phyloP scores from a whole-genome alignment of 371 early-diverging fungal genomes.

The Mucor circinelloides region DNA sequence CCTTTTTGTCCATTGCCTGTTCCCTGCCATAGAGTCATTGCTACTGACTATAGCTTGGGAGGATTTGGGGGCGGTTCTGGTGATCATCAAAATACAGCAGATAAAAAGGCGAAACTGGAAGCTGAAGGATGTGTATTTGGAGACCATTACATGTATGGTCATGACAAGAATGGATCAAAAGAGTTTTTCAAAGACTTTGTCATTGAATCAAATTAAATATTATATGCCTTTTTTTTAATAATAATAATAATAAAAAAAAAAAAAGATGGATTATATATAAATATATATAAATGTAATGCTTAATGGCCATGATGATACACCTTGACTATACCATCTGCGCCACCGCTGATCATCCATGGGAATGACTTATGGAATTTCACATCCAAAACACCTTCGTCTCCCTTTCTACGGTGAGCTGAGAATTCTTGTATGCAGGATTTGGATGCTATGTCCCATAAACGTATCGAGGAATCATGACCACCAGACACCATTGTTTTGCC shows the following conservation, averaged over 20 bases:
- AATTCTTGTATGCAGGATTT: slow-evolving; percentile 78
- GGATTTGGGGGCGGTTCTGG: slow-evolving; percentile 76
- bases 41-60: slow-evolving; percentile 67
- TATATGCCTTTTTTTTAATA: neutral
- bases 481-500: slow-evolving; percentile 76
- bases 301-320: slow-evolving; percentile 53
- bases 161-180: slow-evolving; percentile 35
- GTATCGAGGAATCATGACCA: slow-evolving; percentile 84
- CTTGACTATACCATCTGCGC: slow-evolving; percentile 77
- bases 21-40: slow-evolving; percentile 83
- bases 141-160: slow-evolving; percentile 56
- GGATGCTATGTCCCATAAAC: slow-evolving; percentile 80
- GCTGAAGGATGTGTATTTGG: slow-evolving; percentile 72
- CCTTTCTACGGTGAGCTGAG: slow-evolving; percentile 74
- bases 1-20: slow-evolving; percentile 79
- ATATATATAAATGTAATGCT: neutral
- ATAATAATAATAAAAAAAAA: too few relatives aligned
- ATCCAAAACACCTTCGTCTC: slow-evolving; percentile 77
- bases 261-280: neutral
- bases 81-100: slow-evolving; percentile 58
- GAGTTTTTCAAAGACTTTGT: slow-evolving; percentile 9
- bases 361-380: slow-evolving; percentile 67
- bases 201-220: neutral
- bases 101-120: slow-evolving; percentile 70
- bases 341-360: slow-evolving; percentile 75